Base-by-base conservation (phyloP, 2,329 filamentous ascomycete genomes). In the Nemania bipapillata region DNA sequence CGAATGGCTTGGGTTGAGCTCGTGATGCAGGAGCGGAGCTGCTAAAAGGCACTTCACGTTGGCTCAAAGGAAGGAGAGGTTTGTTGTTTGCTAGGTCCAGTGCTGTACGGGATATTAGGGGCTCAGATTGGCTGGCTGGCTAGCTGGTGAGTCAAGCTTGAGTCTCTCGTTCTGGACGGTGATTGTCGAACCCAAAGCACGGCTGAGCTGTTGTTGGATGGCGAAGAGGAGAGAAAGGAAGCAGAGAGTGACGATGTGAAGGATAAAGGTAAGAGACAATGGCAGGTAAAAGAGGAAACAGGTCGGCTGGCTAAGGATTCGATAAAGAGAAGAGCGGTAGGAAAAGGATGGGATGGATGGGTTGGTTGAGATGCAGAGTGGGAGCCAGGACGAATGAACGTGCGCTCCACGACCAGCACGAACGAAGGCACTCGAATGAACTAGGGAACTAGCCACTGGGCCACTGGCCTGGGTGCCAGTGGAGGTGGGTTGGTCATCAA, bases 241-340 rank as follows among this genome's bases (percentile, higher is more conserved):
- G 73, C 71, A 78, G 77, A 72, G 77, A 79, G 73, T 73, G 75
- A 78, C 76, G 75, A 74, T 74, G 75, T 75, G 69, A 74, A 77
- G 77, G 76, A 77, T 75, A 74, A 76, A 74, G 73, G 73, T 70
- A 66, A n/a, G 68, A 65, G 68, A 69, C 70, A 70, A 70, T 71
- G 65, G 56, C 35, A 70, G 67, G 61, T 72, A 66, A 66, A 68
- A 71, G 64, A 70, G 64, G 66, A 71, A 70, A 57, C 69, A 70
- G 68, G 70, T 64, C 65, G 64, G 66, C 59, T 70, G 72, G 71
- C 63, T 65, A 68, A 63, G 75, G 74, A 72, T 75, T 72, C 72
- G 73, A 73, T 73, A 75, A 74, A 75, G 63, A 70, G 75, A 74
- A 73, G 73, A 74, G 72, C 72, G 70, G 70, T 72, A 73, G 73